Conservation (phyloP, 2,329 filamentous ascomycete species). For the Fusarium haematococcum region DNA sequence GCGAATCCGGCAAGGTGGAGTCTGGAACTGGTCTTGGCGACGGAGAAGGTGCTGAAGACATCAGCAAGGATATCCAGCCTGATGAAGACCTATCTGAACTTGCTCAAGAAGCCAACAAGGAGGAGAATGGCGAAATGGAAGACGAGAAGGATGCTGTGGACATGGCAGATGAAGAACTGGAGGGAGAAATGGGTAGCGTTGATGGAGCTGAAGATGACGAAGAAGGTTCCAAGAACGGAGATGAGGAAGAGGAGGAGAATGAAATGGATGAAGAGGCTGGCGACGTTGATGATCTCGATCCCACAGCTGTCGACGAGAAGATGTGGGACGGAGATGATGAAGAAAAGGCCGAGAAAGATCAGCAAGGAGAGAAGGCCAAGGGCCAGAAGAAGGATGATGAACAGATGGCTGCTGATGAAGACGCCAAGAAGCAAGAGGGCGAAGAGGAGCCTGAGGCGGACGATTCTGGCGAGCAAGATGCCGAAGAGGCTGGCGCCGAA, state of each 20-base stretch:
- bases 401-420: slow-evolving; percentile 69
- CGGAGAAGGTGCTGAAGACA: slow-evolving; percentile 94
- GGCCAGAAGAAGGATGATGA: slow-evolving; percentile 75
- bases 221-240: slow-evolving; percentile 69
- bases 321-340: slow-evolving; percentile 95
- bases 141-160: slow-evolving; percentile 89
- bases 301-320: slow-evolving; percentile 94
- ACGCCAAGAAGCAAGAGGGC: slow-evolving; percentile 62
- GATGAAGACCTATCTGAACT: slow-evolving; percentile 95
- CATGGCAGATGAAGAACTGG: slow-evolving; percentile 91
- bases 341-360: slow-evolving; percentile 84
- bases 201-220: slow-evolving; percentile 73
- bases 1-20: slow-evolving; percentile 83
- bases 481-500: slow-evolving; percentile 71
- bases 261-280: slow-evolving; percentile 92
- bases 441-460: slow-evolving; percentile 56
- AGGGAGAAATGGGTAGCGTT: slow-evolving; percentile 80
- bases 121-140: slow-evolving; percentile 75
- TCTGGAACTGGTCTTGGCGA: slow-evolving; percentile 94
- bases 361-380: slow-evolving; percentile 78
- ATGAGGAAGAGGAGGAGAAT: slow-evolving; percentile 74
- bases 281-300: slow-evolving; percentile 90
- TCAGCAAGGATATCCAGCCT: slow-evolving; percentile 94
- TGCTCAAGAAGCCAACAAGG: slow-evolving; percentile 83
- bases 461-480: slow-evolving; percentile 56